phyloP scores from a whole-genome alignment of 768 basidiomycete species.

The Pleurotus pulmonarius region DNA sequence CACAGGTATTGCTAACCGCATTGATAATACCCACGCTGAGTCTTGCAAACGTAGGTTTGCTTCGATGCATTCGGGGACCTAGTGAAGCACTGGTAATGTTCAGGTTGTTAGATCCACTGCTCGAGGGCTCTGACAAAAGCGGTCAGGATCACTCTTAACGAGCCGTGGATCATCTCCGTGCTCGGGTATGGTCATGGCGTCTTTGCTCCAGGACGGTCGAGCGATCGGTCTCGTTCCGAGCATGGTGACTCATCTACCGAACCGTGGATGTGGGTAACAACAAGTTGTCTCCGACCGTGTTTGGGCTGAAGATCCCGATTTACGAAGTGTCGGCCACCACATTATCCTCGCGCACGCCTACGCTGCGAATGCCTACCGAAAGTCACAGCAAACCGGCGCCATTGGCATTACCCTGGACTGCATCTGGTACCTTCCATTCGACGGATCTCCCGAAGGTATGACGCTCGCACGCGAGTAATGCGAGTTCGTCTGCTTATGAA shows the following conservation, averaged over 20 bases:
- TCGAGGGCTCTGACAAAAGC: neutral
- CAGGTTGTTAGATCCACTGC: neutral
- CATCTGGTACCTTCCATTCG: constrained; percentile 63
- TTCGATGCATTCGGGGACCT: constrained; percentile 70
- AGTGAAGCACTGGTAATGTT: constrained; percentile 62
- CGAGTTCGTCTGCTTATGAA: constrained; percentile 33
- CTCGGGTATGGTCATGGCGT: constrained; percentile 63
- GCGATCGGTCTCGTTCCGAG: constrained; percentile 48
- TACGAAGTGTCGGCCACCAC: constrained; percentile 56
- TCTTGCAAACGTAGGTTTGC: constrained; percentile 38
- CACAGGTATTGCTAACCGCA: constrained; percentile 30
- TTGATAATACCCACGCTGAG: neutral
- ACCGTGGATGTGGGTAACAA: constrained; percentile 54
- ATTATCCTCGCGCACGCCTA: constrained; percentile 68
- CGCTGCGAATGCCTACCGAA: constrained; percentile 61
- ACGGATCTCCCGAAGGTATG: constrained; percentile 60
- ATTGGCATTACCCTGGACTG: constrained; percentile 76
- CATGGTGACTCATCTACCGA: constrained; percentile 61
- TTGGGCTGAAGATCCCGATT: neutral
- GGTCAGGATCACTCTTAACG: constrained; percentile 65
- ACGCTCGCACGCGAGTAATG: constrained; percentile 3
- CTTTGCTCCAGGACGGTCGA: constrained; percentile 69
- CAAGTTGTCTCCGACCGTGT: neutral
- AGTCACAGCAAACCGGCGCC: constrained; percentile 47
- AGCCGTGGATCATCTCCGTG: constrained; percentile 65